Evolutionary conservation across 2,329 filamentous ascomycete genomes (phyloP), one percentile per base, ranked within the genome.

Genomic region (Colletotrichum navitas): DNA sequence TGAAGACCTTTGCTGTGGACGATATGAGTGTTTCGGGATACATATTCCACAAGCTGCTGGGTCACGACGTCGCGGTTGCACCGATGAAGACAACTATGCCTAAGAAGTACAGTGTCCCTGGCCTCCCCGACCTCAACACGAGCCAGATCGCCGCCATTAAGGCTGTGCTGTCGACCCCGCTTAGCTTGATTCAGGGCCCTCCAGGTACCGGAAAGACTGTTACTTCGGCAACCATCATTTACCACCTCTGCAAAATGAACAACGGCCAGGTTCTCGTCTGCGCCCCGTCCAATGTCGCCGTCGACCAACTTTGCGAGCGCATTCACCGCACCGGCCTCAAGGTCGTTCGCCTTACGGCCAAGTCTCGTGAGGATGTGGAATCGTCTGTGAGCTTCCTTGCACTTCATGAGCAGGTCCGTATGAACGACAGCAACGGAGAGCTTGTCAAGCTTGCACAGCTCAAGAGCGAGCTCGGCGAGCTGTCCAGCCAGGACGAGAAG

Each of bases 11-110:
- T 80, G 96, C 96, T 7, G 91, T 98, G 55, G 95, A 99, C 76
- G 96, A 99, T 82, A 93, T 97, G 92, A 98, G 95, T 78, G 95
- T 99, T 54, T 98, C 96, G 29, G 96, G 96, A 47, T 99, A 98
- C 83, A 97, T 99, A 75, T 99, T 98, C 85, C 96, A 99, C 81
- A 96, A 96, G 75, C 88, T 99, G 29, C 90, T 99, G 41, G 96
- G 96, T 65, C 94, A 98, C 78, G 95, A 98, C 80, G 96, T 98
- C 71, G 94, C 94, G 36, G 91, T 95, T 49, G 95, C 94, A 63
- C 94, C 95, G 7, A 96, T 98, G 92, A 98, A 98, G 86, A 95
- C 94, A 36, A 93, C 94, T 76, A 89, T 98, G 81, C 96, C 96
- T 73, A 96, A 97, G 85, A 98, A 98, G 83, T 98, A 97, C 84